Evolutionary conservation across 306 rosid genomes (phyloP), one percentile per base, ranked within the genome.

Genomic region (Begonia loranthoides): DNA sequence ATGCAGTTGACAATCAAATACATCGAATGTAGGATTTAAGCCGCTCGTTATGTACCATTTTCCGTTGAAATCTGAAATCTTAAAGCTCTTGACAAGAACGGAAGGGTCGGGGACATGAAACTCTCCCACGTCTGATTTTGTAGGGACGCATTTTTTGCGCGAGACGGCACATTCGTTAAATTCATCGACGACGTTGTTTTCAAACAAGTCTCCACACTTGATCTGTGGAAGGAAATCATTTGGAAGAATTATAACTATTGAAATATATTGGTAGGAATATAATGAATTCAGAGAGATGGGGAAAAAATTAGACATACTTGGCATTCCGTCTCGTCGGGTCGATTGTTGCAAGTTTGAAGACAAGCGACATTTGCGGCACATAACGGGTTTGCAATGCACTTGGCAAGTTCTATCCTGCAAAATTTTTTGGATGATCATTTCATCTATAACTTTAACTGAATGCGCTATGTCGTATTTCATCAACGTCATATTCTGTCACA

Each of bases 151-250:
- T 67, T 90, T 90, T 77, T 90, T 90, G 69, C 83, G 48, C 0
- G 97, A 85, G 12, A 90, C 97, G 3, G 97, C 97, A 50, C 97
- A 90, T 66, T 90, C 95, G 24, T 90, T 90, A 58, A 90, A 90
- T 49, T 85, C 79, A 74, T 85, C 97, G 41, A 90, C 97, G 21
- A 90, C 95, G 1, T 51, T 82, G 83, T 90, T 90, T 74, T 78
- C 97, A 50, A 90, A 78, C 60, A 82, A 69, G 64, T 90, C 87
- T 33, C 97, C 97, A 19, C 97, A 90, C 74, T 74, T 85, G 49
- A 90, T 90, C 97, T 90, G 71, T 13, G 13, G 64, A 64, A 52
- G 55, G 14, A 47, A 61, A 49, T 49, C 61, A 33, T 52, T 46
- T 53, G 24, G 59, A 44, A 28, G 16, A 28, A 28, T 28, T 7